Percentiles rank a stretch among this genome's conserved stretches.
These are phyloP conservation scores for Saturnispora ahearnii DNA, from an alignment of 805 yeast genomes.

Conservation along the genomic window DNA sequence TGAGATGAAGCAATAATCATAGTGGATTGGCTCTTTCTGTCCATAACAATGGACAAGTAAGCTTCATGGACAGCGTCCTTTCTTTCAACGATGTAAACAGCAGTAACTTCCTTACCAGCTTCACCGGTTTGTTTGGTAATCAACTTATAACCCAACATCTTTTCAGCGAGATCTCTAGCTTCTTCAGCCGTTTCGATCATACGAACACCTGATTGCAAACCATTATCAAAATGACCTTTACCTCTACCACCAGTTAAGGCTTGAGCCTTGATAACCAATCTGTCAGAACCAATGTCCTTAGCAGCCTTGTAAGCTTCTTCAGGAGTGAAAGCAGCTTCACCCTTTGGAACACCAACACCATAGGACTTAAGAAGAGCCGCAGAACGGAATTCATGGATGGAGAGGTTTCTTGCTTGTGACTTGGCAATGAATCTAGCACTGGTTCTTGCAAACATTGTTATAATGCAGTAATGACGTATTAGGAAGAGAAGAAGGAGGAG, in stretches of 20 bases:
- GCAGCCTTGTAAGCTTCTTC: conserved; percentile 84
- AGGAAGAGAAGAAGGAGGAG: not conserved
- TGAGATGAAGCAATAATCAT: conserved; percentile 92
- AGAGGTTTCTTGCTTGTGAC: conserved; percentile 52
- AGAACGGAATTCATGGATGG: conserved; percentile 93
- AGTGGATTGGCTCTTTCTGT: conserved; percentile 84
- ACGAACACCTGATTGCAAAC: conserved; percentile 94
- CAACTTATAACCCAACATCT: conserved; percentile 87
- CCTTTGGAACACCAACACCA: conserved; percentile 86
- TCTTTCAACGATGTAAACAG: conserved; percentile 92
- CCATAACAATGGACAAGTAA: conserved; percentile 88
- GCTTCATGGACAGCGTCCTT: conserved; percentile 92
- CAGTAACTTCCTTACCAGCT: conserved; percentile 93
- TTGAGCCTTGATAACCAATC: conserved; percentile 94
- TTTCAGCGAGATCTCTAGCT: conserved; percentile 74
- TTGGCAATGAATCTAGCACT: not conserved
- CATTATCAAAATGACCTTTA: conserved; percentile 94
- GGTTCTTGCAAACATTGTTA: conserved; percentile 6
- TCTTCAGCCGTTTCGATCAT: conserved; percentile 77
- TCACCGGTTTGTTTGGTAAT: conserved; percentile 98
- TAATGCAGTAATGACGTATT: not conserved
- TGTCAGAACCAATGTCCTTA: conserved; percentile 61
- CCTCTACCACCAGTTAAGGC: conserved; percentile 99
- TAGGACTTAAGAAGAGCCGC: conserved; percentile 74
- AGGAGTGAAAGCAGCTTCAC: conserved; percentile 84